These are phyloP conservation scores for Hemisphaericaspora subhashii DNA, from an alignment of 1,139 yeast species.

Conservation along the genomic window DNA sequence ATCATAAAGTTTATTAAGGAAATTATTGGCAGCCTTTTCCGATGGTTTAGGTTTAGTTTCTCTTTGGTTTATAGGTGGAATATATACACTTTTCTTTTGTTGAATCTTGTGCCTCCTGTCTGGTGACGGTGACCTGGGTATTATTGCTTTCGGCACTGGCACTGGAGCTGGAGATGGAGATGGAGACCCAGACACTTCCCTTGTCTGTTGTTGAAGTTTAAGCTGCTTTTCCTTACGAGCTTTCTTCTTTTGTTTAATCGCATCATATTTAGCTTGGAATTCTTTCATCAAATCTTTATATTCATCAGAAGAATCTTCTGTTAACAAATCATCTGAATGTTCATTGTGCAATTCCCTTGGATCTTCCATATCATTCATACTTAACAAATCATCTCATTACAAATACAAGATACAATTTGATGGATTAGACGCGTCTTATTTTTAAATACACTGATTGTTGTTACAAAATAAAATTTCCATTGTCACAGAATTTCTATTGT, in stretches of 20 bases:
- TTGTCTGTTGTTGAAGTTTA: not conserved
- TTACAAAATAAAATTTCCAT: not conserved
- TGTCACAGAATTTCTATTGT: not conserved
- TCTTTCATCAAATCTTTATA: slow-evolving; percentile 29
- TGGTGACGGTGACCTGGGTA: not conserved
- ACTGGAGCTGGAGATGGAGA: no score
- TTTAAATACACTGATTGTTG: no score
- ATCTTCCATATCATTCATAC: slow-evolving; percentile 16
- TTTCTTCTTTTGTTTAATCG: slow-evolving; percentile 19
- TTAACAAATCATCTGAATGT: slow-evolving; percentile 24
- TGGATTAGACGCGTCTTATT: slow-evolving; percentile 3
- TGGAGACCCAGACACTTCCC: slow-evolving; percentile 15
- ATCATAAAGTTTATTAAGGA: slow-evolving; percentile 17
- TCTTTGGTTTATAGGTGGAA: not conserved
- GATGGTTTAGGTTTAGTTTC: not conserved
- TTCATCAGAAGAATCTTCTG: slow-evolving; percentile 31
- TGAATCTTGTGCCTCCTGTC: not conserved
- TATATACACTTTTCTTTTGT: not conserved
- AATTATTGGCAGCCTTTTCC: slow-evolving; percentile 10
- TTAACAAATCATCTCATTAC: no score
- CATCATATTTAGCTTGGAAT: slow-evolving; percentile 23
- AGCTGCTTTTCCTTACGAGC: slow-evolving; percentile 8
- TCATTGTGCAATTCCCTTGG: slow-evolving; percentile 22
- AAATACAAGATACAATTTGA: no score
- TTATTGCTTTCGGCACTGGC: not conserved